phyloP scores from a whole-genome alignment of 345 rosid genomes.

The Corymbia maculata region DNA sequence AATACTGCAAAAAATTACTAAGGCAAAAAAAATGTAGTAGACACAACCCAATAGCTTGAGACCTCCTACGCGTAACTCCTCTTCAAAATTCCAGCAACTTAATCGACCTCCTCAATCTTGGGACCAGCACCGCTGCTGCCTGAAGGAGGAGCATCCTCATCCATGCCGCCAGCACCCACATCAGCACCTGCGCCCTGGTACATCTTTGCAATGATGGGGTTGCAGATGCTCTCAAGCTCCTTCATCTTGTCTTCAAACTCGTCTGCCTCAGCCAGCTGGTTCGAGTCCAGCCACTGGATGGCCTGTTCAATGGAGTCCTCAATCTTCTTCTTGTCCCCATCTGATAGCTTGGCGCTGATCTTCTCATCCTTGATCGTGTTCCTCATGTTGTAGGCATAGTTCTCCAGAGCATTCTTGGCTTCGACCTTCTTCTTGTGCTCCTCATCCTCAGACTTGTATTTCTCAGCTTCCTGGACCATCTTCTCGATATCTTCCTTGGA shows the following conservation, averaged over 20 bases:
- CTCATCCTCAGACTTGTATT: slow-evolving; percentile 67
- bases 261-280: slow-evolving; percentile 58
- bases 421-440: slow-evolving; percentile 71
- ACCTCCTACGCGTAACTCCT: not conserved
- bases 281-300: slow-evolving; percentile 60
- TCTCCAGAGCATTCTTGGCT: slow-evolving; percentile 50
- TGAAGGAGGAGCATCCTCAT: slow-evolving; percentile 42
- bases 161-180: slow-evolving; percentile 42
- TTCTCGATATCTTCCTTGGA: slow-evolving; percentile 70
- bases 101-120: slow-evolving; percentile 54
- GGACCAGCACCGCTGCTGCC: slow-evolving; percentile 41
- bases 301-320: slow-evolving; percentile 68
- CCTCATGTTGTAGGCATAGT: slow-evolving; percentile 65
- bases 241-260: slow-evolving; percentile 75
- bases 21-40: no score
- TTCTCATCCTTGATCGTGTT: slow-evolving; percentile 63
- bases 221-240: slow-evolving; percentile 64
- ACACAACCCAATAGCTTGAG: not conserved
- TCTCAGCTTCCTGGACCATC: slow-evolving; percentile 79
- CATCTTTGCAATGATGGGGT: slow-evolving; percentile 77
- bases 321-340: slow-evolving; percentile 63
- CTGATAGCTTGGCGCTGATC: slow-evolving; percentile 42
- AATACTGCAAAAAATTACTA: not conserved
- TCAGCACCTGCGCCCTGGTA: slow-evolving; percentile 46
- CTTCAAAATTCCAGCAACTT: not conserved